These are phyloP conservation scores for Boletellus sp. DNA, from an alignment of 1,284 basidiomycete species.

Conservation along the genomic window DNA sequence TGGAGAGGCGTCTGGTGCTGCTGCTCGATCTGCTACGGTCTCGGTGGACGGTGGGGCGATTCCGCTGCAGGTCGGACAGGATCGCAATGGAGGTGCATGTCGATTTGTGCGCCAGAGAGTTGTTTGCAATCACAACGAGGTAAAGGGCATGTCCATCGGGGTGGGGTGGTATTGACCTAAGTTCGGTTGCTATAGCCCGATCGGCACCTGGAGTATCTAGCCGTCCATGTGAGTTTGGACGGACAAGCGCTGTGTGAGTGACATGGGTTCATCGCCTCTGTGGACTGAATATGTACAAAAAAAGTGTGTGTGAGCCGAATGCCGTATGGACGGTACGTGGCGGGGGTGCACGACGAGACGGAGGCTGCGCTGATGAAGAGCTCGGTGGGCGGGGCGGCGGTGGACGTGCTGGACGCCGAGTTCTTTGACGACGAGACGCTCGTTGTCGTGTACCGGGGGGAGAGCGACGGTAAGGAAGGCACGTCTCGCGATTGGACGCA, in stretches of 20 bases:
- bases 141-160: slow-evolving; percentile 34
- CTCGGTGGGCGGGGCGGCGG: slow-evolving; percentile 35
- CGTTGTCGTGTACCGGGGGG: slow-evolving; percentile 54
- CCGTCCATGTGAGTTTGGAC: slow-evolving; percentile 32
- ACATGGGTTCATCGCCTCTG: slow-evolving; percentile 24
- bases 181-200: slow-evolving; percentile 35
- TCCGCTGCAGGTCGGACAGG: slow-evolving; percentile 25
- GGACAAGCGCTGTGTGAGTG: slow-evolving; percentile 31
- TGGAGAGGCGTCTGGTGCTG: slow-evolving; percentile 57
- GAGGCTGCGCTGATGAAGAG: slow-evolving; percentile 52
- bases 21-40: slow-evolving; percentile 56
- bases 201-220: slow-evolving; percentile 45
- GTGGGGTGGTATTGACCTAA: slow-evolving; percentile 28
- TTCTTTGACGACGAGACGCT: slow-evolving; percentile 74
- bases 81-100: slow-evolving; percentile 26
- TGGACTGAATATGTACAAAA: slow-evolving; percentile 35
- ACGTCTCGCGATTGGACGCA: slow-evolving; percentile 25
- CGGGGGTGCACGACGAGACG: slow-evolving; percentile 37
- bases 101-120: slow-evolving; percentile 52
- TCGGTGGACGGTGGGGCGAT: slow-evolving; percentile 34
- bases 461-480: slow-evolving; percentile 39
- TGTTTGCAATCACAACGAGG: slow-evolving; percentile 44
- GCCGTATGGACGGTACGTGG: slow-evolving; percentile 41
- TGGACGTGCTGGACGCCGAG: slow-evolving; percentile 61
- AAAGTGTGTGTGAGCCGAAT: slow-evolving; percentile 55